Base-by-base conservation (phyloP, 1,284 basidiomycete genomes). In the Sporisorium scitamineum region DNA sequence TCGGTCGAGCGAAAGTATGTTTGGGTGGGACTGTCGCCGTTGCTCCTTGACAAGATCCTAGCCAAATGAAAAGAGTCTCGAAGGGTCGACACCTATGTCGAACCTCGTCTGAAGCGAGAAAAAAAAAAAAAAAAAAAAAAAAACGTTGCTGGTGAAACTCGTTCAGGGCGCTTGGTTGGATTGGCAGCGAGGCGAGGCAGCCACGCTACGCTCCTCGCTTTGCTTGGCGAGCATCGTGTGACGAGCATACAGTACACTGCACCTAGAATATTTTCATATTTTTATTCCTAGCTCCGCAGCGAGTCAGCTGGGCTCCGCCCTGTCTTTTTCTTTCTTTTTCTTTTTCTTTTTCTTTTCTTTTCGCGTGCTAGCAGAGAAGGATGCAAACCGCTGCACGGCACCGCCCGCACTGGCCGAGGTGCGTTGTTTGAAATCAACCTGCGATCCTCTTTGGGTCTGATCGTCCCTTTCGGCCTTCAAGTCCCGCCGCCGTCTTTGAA, bases 401-500 rank as follows among this genome's bases (percentile, higher is more conserved):
- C 27, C 47, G 47, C 47, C 47, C 47, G 47, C 47, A 20, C 27
- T 31, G 47, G 18, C 47, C 48, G 48, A 50, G 48, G 16, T 31
- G 29, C 27, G 47, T 31, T 42, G 7, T 42, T 41, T n/a, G n/a
- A n/a, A n/a, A n/a, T n/a, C n/a, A n/a, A n/a, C n/a, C n/a, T n/a
- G n/a, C n/a, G n/a, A n/a, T n/a, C n/a, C n/a, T n/a, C n/a, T n/a
- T n/a, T n/a, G n/a, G n/a, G n/a, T 20, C 39, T 37, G 13, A 10
- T 37, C 37, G 39, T n/a, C 39, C 18, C 39, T n/a, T 37, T 42
- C 39, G 39, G 39, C 7, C 39, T 18, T 42, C 39, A 9, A n/a
- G 5, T 42, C 39, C 39, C 39, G 39, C 39, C 9, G 39, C 39
- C 14, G 37, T 39, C n/a, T 18, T n/a, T 20, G 10, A 13, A 14